Evolutionary conservation across 495 filamentous ascomycete genomes (phyloP).

Genomic region (Daldinia childiae): DNA sequence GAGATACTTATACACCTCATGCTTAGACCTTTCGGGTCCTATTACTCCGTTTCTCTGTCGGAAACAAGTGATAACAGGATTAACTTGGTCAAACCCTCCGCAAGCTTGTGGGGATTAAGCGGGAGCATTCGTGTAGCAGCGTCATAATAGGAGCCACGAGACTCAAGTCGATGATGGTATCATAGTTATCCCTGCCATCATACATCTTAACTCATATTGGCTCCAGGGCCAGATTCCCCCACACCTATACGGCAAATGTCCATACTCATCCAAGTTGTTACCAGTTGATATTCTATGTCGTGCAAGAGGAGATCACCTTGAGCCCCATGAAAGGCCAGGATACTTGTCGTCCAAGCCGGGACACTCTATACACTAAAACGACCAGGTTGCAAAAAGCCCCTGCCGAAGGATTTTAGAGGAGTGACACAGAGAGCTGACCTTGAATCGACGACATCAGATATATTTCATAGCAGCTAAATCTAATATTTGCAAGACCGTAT

Average conservation of each 20-base stretch:
- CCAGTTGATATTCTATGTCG: background rate
- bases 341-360: background rate
- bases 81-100: too few relatives aligned
- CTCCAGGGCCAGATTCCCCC: background rate
- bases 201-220: background rate
- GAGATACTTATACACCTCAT: background rate
- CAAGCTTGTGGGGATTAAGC: too few relatives aligned
- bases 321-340: background rate
- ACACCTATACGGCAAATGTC: background rate
- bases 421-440: background rate
- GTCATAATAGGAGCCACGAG: background rate
- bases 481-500: too few relatives aligned
- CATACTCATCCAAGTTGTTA: background rate
- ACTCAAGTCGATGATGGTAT: background rate
- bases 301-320: background rate
- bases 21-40: too few relatives aligned
- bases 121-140: too few relatives aligned
- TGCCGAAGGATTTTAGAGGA: background rate
- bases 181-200: background rate
- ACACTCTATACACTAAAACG: background rate
- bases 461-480: background rate
- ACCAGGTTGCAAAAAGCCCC: background rate
- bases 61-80: too few relatives aligned
- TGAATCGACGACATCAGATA: background rate
- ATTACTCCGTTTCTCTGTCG: too few relatives aligned